These are phyloP conservation scores for Eucalyptus microcorys DNA, from an alignment of 345 rosid genomes.

Conservation along the genomic window DNA sequence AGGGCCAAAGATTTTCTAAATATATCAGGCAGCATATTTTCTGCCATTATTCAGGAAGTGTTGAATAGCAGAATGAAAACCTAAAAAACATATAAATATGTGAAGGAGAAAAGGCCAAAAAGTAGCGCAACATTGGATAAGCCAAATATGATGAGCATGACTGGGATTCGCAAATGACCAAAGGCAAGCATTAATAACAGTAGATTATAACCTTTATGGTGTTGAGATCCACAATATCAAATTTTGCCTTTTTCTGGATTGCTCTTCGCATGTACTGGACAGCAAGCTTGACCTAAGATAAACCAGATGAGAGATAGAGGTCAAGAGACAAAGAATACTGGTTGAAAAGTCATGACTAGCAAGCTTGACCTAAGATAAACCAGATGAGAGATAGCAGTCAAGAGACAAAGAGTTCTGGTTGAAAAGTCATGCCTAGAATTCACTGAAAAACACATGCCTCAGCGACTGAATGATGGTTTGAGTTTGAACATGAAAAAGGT, in stretches of 20 bases:
- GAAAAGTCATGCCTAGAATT: neutral
- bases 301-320: neutral
- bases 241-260: conserved; percentile 38
- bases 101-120: neutral
- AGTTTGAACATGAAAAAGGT: neutral
- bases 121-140: neutral
- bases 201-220: conserved; percentile 18
- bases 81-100: neutral
- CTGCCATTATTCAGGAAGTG: neutral
- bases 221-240: conserved; percentile 36
- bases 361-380: conserved; percentile 20
- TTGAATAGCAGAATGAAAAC: neutral
- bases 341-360: neutral
- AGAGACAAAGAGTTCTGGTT: neutral
- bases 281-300: conserved; percentile 30
- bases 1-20: neutral
- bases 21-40: neutral
- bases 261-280: conserved; percentile 31
- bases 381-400: neutral
- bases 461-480: neutral
- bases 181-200: neutral
- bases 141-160: neutral
- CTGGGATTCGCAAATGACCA: neutral
- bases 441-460: neutral
- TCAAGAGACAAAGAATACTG: neutral